phyloP scores from a whole-genome alignment of 2,329 filamentous ascomycete genomes.

The Capronia americana region DNA sequence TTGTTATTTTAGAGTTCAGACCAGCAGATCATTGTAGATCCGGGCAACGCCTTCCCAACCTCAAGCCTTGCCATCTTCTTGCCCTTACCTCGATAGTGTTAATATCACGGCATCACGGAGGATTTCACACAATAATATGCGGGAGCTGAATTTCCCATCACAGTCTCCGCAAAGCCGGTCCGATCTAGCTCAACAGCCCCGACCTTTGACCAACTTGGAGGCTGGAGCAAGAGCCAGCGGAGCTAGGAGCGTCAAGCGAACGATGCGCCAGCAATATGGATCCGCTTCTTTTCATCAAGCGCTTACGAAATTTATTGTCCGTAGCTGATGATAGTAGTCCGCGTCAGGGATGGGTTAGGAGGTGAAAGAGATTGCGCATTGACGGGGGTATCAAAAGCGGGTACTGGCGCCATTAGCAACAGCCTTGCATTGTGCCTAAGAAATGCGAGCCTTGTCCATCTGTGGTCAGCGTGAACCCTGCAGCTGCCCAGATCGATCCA shows the following conservation, averaged over 20 bases:
- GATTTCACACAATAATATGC: not conserved
- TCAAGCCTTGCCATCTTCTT: not conserved
- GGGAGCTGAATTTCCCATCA: not conserved
- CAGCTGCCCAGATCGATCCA: not conserved
- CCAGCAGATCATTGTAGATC: slow-evolving; percentile 5
- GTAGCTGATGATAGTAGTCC: not conserved
- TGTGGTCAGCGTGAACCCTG: not conserved
- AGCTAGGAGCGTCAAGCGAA: slow-evolving; percentile 8
- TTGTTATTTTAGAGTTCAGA: not conserved
- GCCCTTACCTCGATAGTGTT: not conserved
- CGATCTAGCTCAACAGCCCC: not conserved
- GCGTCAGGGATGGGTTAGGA: not conserved
- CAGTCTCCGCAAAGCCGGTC: not conserved
- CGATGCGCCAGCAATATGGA: not conserved
- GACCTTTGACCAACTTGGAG: not conserved
- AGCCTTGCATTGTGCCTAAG: slow-evolving; percentile 19
- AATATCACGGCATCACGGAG: not conserved
- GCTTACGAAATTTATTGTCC: slow-evolving; percentile 22
- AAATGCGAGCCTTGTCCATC: slow-evolving; percentile 6
- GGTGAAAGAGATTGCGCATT: slow-evolving; percentile 1
- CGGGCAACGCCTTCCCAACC: not conserved
- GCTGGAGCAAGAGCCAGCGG: not conserved
- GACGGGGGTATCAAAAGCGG: slow-evolving; percentile 7
- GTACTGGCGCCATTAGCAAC: not conserved
- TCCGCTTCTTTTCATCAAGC: slow-evolving; percentile 20